Evolutionary conservation across 208 protist species (phyloP).

Genomic region (Acanthamoeba culbertsoni): DNA sequence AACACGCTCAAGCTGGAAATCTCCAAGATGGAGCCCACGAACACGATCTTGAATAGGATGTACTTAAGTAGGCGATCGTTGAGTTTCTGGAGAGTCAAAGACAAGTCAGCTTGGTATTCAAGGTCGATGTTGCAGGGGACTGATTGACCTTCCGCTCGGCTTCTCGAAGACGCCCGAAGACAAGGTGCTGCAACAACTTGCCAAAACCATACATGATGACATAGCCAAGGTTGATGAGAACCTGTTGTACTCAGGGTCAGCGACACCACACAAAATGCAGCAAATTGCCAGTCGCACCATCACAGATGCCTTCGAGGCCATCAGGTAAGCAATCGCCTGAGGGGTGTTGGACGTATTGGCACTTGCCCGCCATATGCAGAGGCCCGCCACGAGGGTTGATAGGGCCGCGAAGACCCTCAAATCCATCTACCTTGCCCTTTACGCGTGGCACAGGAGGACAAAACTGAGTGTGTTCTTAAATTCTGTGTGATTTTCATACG

Average conservation of each 20-base stretch:
- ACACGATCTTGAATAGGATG: conserved; percentile 57
- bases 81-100: background rate
- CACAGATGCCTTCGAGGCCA: background rate
- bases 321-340: background rate
- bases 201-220: background rate
- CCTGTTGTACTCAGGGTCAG: background rate
- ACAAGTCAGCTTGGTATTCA: background rate
- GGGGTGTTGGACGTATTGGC: background rate
- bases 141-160: background rate
- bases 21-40: conserved; percentile 53
- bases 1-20: background rate
- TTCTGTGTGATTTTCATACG: too few species aligned
- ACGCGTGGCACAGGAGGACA: too few species aligned
- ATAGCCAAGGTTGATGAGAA: background rate
- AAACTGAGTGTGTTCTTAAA: too few species aligned
- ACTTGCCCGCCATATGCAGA: background rate
- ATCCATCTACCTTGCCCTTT: too few species aligned
- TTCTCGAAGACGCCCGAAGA: background rate
- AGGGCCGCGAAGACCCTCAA: background rate
- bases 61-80: conserved; percentile 37
- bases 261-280: background rate
- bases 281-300: background rate
- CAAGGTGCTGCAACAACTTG: background rate
- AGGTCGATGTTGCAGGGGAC: background rate
- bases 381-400: background rate